phyloP scores from a whole-genome alignment of 2,329 filamentous ascomycete genomes.

The Cryphonectria parasitica region DNA sequence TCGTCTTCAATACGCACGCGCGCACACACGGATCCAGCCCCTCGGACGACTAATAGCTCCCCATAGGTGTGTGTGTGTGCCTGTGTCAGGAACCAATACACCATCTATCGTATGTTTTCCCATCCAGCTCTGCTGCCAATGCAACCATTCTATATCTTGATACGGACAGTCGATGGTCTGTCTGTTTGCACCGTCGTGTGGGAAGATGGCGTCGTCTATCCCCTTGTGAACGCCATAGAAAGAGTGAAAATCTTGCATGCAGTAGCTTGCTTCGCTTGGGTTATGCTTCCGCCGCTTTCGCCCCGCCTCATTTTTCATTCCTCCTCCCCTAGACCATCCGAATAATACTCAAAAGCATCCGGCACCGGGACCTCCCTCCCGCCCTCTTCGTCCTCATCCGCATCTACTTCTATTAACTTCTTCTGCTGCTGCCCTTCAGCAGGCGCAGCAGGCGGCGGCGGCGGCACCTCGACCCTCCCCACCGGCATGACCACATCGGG shows the following conservation, averaged over 20 bases:
- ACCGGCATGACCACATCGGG: conserved; percentile 26
- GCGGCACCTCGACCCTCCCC: conserved; percentile 20
- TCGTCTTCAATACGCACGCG: not conserved
- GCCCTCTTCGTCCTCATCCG: conserved; percentile 32
- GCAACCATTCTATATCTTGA: not conserved
- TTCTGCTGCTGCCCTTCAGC: conserved; percentile 3
- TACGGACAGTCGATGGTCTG: not conserved
- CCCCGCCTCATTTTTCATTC: not conserved
- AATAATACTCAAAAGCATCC: conserved; percentile 38
- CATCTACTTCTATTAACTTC: conserved; percentile 31
- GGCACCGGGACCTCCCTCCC: conserved; percentile 34
- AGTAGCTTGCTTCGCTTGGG: not conserved
- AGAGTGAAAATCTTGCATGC: not conserved
- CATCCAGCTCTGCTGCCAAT: not conserved
- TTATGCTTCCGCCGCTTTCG: not conserved
- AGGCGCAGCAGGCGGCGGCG: not conserved
- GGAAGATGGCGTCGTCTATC: not conserved
- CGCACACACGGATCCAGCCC: not conserved
- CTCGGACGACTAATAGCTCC: not conserved
- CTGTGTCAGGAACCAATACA: not conserved
- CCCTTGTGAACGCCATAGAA: not conserved
- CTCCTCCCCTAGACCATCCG: conserved; percentile 33
- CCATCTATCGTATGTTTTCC: not conserved
- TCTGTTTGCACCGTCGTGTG: not conserved
- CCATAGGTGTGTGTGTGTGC: not conserved